Evolutionary conservation across 176 grass and related monocot genomes (phyloP).

Genomic region (Musa troglodytarum): DNA sequence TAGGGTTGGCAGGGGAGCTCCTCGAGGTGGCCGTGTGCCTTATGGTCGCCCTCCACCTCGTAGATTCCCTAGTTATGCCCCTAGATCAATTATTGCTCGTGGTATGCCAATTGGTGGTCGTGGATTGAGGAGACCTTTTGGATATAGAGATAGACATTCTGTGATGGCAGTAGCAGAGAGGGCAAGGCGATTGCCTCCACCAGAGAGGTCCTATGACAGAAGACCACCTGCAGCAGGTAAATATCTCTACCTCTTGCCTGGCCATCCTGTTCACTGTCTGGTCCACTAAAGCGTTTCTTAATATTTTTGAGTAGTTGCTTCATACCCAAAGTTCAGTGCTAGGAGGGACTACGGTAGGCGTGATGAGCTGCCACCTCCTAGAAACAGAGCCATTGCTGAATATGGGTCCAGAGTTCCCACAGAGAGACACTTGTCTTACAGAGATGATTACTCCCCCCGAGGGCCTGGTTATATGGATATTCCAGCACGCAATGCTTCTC

Average conservation of each 20-base stretch:
- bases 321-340: slow-evolving; percentile 62
- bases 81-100: slow-evolving; percentile 30
- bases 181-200: slow-evolving; percentile 53
- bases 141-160: slow-evolving; percentile 59
- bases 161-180: slow-evolving; percentile 47
- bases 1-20: slow-evolving; percentile 42
- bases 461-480: slow-evolving; percentile 51
- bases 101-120: slow-evolving; percentile 36
- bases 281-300: slow-evolving; percentile 6
- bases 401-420: slow-evolving; percentile 50
- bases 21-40: slow-evolving; percentile 38
- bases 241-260: not conserved
- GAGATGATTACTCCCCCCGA: slow-evolving; percentile 57
- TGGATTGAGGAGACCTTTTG: slow-evolving; percentile 55
- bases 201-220: slow-evolving; percentile 57
- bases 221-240: slow-evolving; percentile 39
- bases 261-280: not conserved
- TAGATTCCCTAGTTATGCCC: slow-evolving; percentile 32
- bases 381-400: slow-evolving; percentile 43
- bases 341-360: slow-evolving; percentile 58
- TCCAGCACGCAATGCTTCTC: slow-evolving; percentile 40
- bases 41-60: slow-evolving; percentile 35
- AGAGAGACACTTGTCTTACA: slow-evolving; percentile 49
- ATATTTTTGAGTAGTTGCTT: slow-evolving; percentile 28
- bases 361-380: slow-evolving; percentile 54